Evolutionary conservation across 352 stramenopile species (phyloP), one percentile per base, ranked within the genome.

Genomic region (Phytophthora melonis): DNA sequence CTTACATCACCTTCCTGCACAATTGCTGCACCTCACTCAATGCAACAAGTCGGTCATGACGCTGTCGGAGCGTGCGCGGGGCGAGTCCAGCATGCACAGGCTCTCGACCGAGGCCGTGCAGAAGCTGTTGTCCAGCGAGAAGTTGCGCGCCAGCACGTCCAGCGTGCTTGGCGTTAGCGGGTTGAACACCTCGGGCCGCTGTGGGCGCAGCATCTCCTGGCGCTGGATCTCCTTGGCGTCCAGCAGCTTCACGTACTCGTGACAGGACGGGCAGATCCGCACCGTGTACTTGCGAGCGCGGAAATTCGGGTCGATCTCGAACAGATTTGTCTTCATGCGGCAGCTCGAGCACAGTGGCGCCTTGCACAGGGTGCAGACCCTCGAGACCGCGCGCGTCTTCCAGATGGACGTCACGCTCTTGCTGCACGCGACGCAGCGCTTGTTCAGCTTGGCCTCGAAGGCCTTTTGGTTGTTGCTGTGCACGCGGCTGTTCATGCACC

Each of bases 101-200:
- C 70, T 81, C 53, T 78, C 74, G 16, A 70, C 74, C 3, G 70
- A 81, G 10, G 57, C 66, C 34, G 66, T 71, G 56, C 65, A 66
- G 65, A 81, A 76, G 34, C 72, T 78, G 57, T 82, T 78, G 21
- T 80, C 75, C 4, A 78, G 64, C 25, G 75, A 82, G 57, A 79
- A 77, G 41, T 82, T 72, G 49, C 62, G 75, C 14, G 72, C 67
- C 43, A 80, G 36, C 8, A 64, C 36, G 1, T 80, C 72, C 9
- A 82, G 57, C 16, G 64, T 79, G 34, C 54, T 74, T 39, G 75
- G 75, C 27, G 67, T 79, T 9, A 82, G 70, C 3, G 68, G 63
- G 23, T 77, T 75, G 13, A 77, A 54, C 18, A 66, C 68, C 21
- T 76, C 56, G 3, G 60, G 45, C 10, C 41, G 66, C 16, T 77